A percentile compares a stretch with the other conserved stretches of the same genome.
phyloP scores from a whole-genome alignment of 2,329 filamentous ascomycete genomes.

The Coniochaeta sp. region DNA sequence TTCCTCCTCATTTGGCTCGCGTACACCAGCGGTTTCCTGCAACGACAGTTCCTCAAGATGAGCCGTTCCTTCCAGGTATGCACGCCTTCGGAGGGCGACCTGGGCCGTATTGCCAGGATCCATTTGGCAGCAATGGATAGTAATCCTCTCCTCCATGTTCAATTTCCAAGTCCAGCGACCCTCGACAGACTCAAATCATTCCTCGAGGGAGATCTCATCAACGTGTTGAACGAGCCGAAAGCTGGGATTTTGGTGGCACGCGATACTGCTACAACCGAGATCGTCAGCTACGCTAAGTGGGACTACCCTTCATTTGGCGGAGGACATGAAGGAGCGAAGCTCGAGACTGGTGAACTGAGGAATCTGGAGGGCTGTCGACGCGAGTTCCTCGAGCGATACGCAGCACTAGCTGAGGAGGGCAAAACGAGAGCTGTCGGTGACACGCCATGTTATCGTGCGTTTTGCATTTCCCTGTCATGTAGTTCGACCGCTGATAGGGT shows the following conservation, averaged over 20 bases:
- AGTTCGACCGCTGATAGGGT: slow-evolving; percentile 4
- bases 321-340: slow-evolving; percentile 11
- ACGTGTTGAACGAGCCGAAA: slow-evolving; percentile 16
- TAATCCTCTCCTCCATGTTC: slow-evolving; percentile 29
- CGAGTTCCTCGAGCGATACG: slow-evolving; percentile 26
- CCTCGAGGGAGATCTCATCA: slow-evolving; percentile 21
- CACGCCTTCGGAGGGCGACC: slow-evolving; percentile 6
- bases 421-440: slow-evolving; percentile 22
- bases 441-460: slow-evolving; percentile 28
- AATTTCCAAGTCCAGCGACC: slow-evolving; percentile 27
- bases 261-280: slow-evolving; percentile 17
- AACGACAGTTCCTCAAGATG: not conserved
- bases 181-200: slow-evolving; percentile 20
- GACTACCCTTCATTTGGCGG: slow-evolving; percentile 13
- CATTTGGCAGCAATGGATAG: slow-evolving; percentile 30
- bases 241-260: slow-evolving; percentile 26
- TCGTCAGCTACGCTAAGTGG: slow-evolving; percentile 29
- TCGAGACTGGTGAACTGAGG: slow-evolving; percentile 13
- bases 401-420: slow-evolving; percentile 18
- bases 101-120: slow-evolving; percentile 19
- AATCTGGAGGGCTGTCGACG: slow-evolving; percentile 18
- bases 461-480: not conserved
- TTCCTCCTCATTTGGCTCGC: not conserved
- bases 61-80: not conserved
- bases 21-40: not conserved